phyloP scores from a whole-genome alignment of 345 rosid genomes.

The Acer saccharum region DNA sequence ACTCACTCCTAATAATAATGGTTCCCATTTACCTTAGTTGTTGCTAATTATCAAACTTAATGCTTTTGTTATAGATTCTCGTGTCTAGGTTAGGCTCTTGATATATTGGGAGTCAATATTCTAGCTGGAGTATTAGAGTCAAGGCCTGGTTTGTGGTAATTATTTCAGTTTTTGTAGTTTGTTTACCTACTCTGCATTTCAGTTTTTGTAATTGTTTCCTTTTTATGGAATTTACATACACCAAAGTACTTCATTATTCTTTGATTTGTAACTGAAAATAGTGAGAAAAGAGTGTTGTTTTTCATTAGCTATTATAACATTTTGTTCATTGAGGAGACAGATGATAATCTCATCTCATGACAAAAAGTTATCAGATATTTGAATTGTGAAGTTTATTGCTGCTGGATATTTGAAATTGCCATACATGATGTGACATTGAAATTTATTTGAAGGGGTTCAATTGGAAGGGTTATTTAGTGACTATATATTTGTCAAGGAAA shows the following conservation, averaged over 20 bases:
- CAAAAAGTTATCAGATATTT: neutral
- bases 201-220: too few species aligned
- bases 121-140: neutral
- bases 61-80: neutral
- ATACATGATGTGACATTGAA: neutral
- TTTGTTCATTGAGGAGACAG: too few species aligned
- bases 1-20: neutral
- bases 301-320: neutral
- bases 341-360: too few species aligned
- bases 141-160: neutral
- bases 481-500: too few species aligned
- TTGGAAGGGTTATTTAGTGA: neutral
- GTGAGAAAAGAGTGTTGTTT: neutral
- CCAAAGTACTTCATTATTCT: too few species aligned
- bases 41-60: neutral
- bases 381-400: neutral
- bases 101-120: neutral
- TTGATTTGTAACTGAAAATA: neutral
- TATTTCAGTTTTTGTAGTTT: neutral
- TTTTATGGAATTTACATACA: too few species aligned
- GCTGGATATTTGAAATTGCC: neutral
- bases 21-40: neutral
- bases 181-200: too few species aligned
- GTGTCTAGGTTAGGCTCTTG: neutral
- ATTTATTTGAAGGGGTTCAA: neutral